Percentiles rank a stretch among this genome's conserved stretches.
Evolutionary conservation across 2,329 filamentous ascomycete species (phyloP).

Genomic region (Colletotrichum lindemuthianum): DNA sequence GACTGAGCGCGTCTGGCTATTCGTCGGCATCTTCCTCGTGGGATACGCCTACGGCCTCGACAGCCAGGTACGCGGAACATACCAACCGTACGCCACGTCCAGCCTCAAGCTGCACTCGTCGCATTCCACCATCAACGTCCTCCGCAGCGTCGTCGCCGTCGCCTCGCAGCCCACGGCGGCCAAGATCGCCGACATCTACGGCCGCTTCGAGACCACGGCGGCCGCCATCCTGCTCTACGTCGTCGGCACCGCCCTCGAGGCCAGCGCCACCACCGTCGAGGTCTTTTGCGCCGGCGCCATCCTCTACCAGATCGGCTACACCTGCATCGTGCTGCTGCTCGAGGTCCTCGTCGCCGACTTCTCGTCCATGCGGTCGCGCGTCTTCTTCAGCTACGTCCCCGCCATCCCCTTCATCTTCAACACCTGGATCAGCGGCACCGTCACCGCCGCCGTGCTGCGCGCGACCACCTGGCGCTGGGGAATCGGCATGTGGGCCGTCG

Average conservation of each 20-base stretch:
- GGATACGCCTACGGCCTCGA: slow-evolving; percentile 70
- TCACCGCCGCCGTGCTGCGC: slow-evolving; percentile 60
- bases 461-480: slow-evolving; percentile 69
- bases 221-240: slow-evolving; percentile 67
- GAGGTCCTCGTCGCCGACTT: slow-evolving; percentile 71
- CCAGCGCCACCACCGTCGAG: slow-evolving; percentile 57
- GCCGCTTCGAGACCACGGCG: slow-evolving; percentile 66
- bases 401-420: slow-evolving; percentile 69
- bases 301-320: slow-evolving; percentile 69
- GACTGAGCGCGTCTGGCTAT: slow-evolving; percentile 60
- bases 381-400: slow-evolving; percentile 72
- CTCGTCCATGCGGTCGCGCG: slow-evolving; percentile 66
- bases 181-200: slow-evolving; percentile 72
- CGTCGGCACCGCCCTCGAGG: slow-evolving; percentile 63
- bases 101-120: slow-evolving; percentile 63
- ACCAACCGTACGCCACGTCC: slow-evolving; percentile 65
- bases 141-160: slow-evolving; percentile 68
- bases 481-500: slow-evolving; percentile 71
- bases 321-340: slow-evolving; percentile 64
- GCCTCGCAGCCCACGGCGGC: slow-evolving; percentile 67
- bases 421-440: slow-evolving; percentile 70
- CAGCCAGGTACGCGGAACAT: slow-evolving; percentile 60
- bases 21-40: slow-evolving; percentile 66
- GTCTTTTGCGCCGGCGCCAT: slow-evolving; percentile 64
- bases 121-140: slow-evolving; percentile 66